Evolutionary conservation across 768 basidiomycete species (phyloP), one percentile per base, ranked within the genome.

Genomic region (Pulveroboletus sp.): DNA sequence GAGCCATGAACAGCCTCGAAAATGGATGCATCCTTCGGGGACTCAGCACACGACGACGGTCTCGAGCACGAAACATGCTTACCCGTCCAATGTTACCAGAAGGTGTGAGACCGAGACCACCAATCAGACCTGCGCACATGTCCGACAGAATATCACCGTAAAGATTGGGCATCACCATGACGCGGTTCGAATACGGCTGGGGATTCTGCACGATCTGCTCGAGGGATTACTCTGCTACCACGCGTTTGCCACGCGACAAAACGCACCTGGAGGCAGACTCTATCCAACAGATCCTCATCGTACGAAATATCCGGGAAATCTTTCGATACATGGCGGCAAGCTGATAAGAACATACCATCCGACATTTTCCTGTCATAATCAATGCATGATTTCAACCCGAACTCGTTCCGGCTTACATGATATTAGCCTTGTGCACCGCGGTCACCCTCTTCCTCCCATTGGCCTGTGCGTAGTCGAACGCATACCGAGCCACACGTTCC

Each of bases 81-180:
- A 90, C 90, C 59, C 87, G 83, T 59, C 94, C 94, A 67, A 97
- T 97, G 74, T 97, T 97, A 26, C 94, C 94, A 44, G 95, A 97
- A 28, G 95, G 95, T 1, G 95, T 98, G 58, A 98, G 78, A 57
- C 96, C 96, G 56, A 99, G 78, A 56, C 96, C 96, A 54, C 96
- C 96, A 70, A 99, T 98, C 60, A 99, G 79, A 51, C 96, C 96
- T 52, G 96, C 96, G 59, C 93, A 95, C 88, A 99, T 93, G 69
- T 99, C 94, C 42, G 93, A 96, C 56, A 96, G 74, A 65, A 96
- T 96, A 69, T 93, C 93, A 65, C 88, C 91, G 61, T 91, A 94
- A 54, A 99, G 74, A 76, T 99, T 99, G 47, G 96, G 96, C 94
- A 98, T 98, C 58, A 99, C 96, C 95, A 99, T 98, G 56, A 99